Evolutionary conservation across 2,329 filamentous ascomycete species (phyloP).

Genomic region (Uncinocarpus reesii): DNA sequence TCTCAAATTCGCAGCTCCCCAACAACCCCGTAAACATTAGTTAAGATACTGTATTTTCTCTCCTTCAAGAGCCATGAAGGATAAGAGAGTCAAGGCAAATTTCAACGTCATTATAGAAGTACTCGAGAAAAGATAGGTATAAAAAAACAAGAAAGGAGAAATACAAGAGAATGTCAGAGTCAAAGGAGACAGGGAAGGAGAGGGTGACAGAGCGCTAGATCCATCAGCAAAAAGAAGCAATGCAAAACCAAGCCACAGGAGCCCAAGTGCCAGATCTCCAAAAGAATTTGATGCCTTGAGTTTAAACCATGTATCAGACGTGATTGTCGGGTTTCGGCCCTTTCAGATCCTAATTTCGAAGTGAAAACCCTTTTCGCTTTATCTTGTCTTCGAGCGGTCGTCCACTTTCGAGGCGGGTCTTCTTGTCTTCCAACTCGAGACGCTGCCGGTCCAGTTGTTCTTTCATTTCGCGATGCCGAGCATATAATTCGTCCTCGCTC

Average conservation of each 20-base stretch:
- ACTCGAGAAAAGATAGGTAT: slow-evolving; percentile 23
- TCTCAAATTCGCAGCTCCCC: slow-evolving; percentile 6
- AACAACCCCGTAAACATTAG: slow-evolving; percentile 20
- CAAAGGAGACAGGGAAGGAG: slow-evolving; percentile 20
- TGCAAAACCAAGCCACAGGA: slow-evolving; percentile 12
- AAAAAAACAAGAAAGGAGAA: slow-evolving; percentile 24
- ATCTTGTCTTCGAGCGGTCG: slow-evolving; percentile 93
- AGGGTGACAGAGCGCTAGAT: slow-evolving; percentile 19
- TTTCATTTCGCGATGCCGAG: slow-evolving; percentile 98
- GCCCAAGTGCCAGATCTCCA: slow-evolving; percentile 5
- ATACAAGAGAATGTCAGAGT: slow-evolving; percentile 28
- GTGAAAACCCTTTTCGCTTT: slow-evolving; percentile 98
- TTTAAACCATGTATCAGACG: slow-evolving; percentile 15
- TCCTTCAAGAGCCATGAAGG: slow-evolving; percentile 9
- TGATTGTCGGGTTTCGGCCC: slow-evolving; percentile 14
- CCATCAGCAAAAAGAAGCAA: slow-evolving; percentile 15
- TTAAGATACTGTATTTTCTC: slow-evolving; percentile 22
- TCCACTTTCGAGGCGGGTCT: slow-evolving; percentile 85
- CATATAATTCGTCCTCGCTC: slow-evolving; percentile 97
- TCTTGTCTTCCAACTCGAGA: slow-evolving; percentile 96
- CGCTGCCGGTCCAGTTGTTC: slow-evolving; percentile 95
- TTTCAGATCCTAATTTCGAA: slow-evolving; percentile 59
- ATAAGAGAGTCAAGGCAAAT: slow-evolving; percentile 9
- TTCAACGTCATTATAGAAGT: slow-evolving; percentile 16
- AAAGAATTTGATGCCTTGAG: slow-evolving; percentile 4